phyloP scores from a whole-genome alignment of 1,284 basidiomycete genomes.

The Cutaneotrichosporon cutaneum region DNA sequence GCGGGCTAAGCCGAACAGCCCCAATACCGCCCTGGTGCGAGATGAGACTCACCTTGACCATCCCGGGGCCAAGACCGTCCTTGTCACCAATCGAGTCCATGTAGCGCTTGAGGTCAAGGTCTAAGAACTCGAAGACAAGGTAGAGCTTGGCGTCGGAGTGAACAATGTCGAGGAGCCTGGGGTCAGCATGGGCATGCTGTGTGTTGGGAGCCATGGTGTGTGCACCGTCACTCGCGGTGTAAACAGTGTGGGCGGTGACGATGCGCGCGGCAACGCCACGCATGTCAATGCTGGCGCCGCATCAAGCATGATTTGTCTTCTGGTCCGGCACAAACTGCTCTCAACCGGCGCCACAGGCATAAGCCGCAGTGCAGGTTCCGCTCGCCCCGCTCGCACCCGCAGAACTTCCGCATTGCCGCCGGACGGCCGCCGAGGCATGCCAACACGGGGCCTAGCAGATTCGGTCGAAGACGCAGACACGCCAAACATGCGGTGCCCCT shows the following conservation, averaged over 20 bases:
- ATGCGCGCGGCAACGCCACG: too few species aligned
- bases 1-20: neutral
- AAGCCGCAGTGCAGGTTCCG: neutral
- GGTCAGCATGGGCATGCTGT: neutral
- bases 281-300: neutral
- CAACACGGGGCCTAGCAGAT: too few species aligned
- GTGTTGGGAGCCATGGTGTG: neutral
- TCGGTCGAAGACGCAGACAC: too few species aligned
- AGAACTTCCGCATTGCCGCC: neutral
- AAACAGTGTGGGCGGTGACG: neutral
- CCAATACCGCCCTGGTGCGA: neutral
- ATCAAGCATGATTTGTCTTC: neutral
- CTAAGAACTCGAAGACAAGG: slow-evolving; percentile 98
- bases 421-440: neutral
- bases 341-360: neutral
- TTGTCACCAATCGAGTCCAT: slow-evolving; percentile 98
- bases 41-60: slow-evolving; percentile 77
- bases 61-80: slow-evolving; percentile 86
- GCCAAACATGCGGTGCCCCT: neutral
- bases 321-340: neutral
- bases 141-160: slow-evolving; percentile 97
- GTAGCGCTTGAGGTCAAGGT: slow-evolving; percentile 97
- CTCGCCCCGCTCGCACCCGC: neutral
- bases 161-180: slow-evolving; percentile 96
- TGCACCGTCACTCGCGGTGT: neutral